Base-by-base conservation (phyloP, 2,329 filamentous ascomycete genomes). In the Lizonia empirigonia region DNA sequence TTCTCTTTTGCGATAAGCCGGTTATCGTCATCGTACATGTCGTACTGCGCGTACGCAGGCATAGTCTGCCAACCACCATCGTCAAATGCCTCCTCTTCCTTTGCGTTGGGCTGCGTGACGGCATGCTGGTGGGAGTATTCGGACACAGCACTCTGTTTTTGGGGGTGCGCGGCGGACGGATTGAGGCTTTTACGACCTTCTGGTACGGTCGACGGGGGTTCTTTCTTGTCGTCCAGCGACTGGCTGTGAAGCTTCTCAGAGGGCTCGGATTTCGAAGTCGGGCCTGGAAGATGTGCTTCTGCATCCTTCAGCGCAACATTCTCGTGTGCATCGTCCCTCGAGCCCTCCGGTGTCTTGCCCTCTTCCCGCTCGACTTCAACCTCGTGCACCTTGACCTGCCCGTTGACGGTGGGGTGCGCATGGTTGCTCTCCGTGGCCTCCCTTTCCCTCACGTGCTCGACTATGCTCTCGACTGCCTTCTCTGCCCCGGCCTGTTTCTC, bases 1-100 rank as follows among this genome's bases (percentile, higher is more conserved):
- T 88, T 87, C 62, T 95, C 93, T 57, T 84, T 87, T 10, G 94
- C 94, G 58, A 99, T 81, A 22, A 99, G 80, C 60, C 84, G 89
- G 62, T 96, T 89, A 71, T 96, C 87, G 65, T 99, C 94, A 69
- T 99, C 91, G 73, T 97, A 99, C 60, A 96, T 89, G 74, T 97
- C 93, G 70, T 94, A 95, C 29, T 88, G 88, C 7, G 92, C 94
- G 67, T 92, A 91, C 1, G 94, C 86, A 1, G 93, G 94, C 94
- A 99, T 99, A 2, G 85, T 83, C 76, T 97, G 91, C 94, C 94
- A 99, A n/a, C 88, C 88, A 5, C 85, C 85, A 9, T 84, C 80
- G 16, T 90, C 88, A 3, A 83, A 78, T 4, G 83, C 78, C 10
- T 80, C 76, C 36, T 82, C 77, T 10, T 77, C 71, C 10, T 83